Evolutionary conservation across 164 flowering plant genomes (phyloP), one percentile per base, ranked within the genome.

Genomic region (Akebia trifoliata): DNA sequence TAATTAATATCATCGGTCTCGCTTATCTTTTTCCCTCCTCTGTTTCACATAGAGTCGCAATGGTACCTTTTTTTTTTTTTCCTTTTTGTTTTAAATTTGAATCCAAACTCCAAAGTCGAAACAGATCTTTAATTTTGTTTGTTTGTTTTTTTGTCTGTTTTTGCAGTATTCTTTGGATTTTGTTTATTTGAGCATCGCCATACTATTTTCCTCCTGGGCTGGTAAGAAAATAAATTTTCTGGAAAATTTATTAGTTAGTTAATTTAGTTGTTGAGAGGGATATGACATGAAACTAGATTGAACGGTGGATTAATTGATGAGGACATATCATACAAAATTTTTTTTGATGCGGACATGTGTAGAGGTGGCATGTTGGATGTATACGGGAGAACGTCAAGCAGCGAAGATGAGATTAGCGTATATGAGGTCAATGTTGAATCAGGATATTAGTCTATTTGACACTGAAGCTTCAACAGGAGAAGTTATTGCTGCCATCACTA

Each of bases 361-460:
- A 91, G 99, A 94, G 95, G 97, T 94, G 72, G 89, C 91, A 2
- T 88, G 96, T 61, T 94, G 99, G 99, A 94, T 94, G 97, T 76
- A 90, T 39, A 83, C 90, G 4, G 99, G 97, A 7, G 99, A 90
- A 62, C 71, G 99, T 37, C 99, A 94, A 68, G 97, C 95, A 5
- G 85, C 93, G 2, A 94, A 88, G 64, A 94, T 94, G 97, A 83
- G 99, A 57, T 72, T 88, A 78, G 96, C 96, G 0, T 94, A 94
- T 66, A 49, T 94, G 60, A 76, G 72, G 62, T 69, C 91, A 0
- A 90, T 94, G 95, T 56, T 94, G 61, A 84, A 74, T 62, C 99
- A 94, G 71, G 99, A 94, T 54, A 94, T 94, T 1, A 82, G 88
- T 64, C 69, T 83, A 14, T 94, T 94, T 46, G 99, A 94, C 68